Evolutionary conservation across 495 filamentous ascomycete species (phyloP).

Genomic region (Hypoxylon intermedium): DNA sequence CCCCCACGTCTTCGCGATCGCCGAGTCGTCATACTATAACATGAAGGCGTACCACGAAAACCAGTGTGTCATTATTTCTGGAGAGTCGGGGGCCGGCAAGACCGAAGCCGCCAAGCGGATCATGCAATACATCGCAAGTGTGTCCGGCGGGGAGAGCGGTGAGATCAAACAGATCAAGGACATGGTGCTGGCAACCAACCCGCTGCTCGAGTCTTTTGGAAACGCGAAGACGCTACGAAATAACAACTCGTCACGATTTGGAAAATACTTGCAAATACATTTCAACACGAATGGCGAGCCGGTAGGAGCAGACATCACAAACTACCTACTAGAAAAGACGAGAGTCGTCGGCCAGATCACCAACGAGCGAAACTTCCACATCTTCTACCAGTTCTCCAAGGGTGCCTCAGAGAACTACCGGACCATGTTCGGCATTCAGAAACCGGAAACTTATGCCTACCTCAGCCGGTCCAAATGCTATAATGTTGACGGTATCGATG

Average conservation of each 20-base stretch:
- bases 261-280: conserved; percentile 97
- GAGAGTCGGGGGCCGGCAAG: conserved; percentile 98
- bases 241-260: conserved; percentile 98
- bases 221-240: conserved; percentile 98
- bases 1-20: conserved; percentile 97
- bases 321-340: conserved; percentile 95
- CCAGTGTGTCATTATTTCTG: conserved; percentile 99
- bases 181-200: conserved; percentile 98
- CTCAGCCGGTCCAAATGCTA: conserved; percentile 93
- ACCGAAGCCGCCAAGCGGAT: conserved; percentile 99
- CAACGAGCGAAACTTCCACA: conserved; percentile 98
- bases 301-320: conserved; percentile 96
- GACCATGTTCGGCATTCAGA: conserved; percentile 85
- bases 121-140: conserved; percentile 99
- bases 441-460: conserved; percentile 93
- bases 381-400: conserved; percentile 99
- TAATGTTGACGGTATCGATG: conserved; percentile 92
- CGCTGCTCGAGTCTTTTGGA: conserved; percentile 94
- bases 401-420: conserved; percentile 86
- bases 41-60: conserved; percentile 99
- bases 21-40: conserved; percentile 97
- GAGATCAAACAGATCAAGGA: conserved; percentile 98
- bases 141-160: conserved; percentile 84
- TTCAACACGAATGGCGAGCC: conserved; percentile 95
- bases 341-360: conserved; percentile 94